Conservation (phyloP, 2,329 filamentous ascomycete genomes). For the Corinectria fuckeliana region DNA sequence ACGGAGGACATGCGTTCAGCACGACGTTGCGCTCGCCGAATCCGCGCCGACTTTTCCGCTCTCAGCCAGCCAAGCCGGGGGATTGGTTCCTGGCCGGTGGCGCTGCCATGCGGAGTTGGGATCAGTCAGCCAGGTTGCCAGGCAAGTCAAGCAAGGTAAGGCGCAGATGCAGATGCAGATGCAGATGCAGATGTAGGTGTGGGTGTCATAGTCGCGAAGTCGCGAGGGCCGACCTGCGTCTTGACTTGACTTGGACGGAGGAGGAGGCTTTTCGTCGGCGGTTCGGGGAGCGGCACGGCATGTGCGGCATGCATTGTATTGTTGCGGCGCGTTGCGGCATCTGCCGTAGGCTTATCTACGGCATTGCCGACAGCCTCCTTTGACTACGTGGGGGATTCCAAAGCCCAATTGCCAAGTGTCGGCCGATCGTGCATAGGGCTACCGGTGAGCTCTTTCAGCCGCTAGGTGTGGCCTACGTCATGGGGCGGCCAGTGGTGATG, state of each 20-base stretch:
- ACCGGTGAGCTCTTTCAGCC: not conserved
- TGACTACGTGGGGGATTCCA: too few species aligned
- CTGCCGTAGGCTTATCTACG: not conserved
- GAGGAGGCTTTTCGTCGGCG: too few species aligned
- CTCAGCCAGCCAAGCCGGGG: not conserved
- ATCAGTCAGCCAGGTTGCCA: not conserved
- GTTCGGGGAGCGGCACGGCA: too few species aligned
- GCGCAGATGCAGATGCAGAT: too few species aligned
- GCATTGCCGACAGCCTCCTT: too few species aligned
- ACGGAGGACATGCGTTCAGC: constrained; percentile 3
- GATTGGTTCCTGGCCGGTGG: not conserved
- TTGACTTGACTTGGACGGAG: too few species aligned
- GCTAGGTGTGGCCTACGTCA: not conserved
- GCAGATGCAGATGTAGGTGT: too few species aligned
- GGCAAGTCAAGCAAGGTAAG: too few species aligned
- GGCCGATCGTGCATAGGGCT: not conserved
- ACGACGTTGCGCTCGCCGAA: constrained; percentile 13
- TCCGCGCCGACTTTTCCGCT: constrained; percentile 4
- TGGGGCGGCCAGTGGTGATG: not conserved
- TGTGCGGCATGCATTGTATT: too few species aligned
- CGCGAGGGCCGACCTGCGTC: too few species aligned
- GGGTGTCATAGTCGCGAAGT: too few species aligned
- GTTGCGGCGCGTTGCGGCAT: too few species aligned
- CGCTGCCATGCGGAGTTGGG: not conserved
- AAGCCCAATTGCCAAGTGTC: not conserved